A percentile compares a stretch with the other conserved stretches of the same genome.
Evolutionary conservation across 257 asterid species (phyloP).

Genomic region (Gentiana straminea): DNA sequence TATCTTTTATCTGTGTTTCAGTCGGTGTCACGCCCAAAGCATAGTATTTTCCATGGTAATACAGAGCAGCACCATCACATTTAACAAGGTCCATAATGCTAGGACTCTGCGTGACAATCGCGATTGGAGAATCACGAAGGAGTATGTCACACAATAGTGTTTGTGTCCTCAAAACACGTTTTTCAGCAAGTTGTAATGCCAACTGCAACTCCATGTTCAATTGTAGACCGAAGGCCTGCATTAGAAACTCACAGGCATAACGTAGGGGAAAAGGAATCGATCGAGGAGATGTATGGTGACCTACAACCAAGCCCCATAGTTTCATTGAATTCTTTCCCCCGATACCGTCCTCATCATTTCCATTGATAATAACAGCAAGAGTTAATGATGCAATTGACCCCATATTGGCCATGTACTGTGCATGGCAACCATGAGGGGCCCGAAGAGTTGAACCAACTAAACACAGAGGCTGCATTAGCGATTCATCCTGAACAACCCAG

Average conservation of each 20-base stretch:
- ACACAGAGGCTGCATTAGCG: constrained; percentile 54
- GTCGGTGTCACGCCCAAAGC: constrained; percentile 63
- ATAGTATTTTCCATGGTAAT: constrained; percentile 52
- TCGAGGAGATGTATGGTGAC: constrained; percentile 71
- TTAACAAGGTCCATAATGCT: constrained; percentile 77
- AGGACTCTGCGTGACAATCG: constrained; percentile 68
- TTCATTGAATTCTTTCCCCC: constrained; percentile 57
- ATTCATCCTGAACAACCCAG: constrained; percentile 39
- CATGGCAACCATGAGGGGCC: constrained; percentile 60
- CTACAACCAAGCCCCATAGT: constrained; percentile 91
- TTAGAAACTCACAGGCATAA: constrained; percentile 77
- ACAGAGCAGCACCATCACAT: constrained; percentile 79
- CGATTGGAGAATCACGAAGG: constrained; percentile 69
- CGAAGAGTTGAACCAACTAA: constrained; percentile 55
- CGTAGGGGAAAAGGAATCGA: constrained; percentile 72
- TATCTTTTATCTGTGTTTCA: constrained; percentile 63
- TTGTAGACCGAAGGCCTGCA: constrained; percentile 89
- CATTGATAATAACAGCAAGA: constrained; percentile 47
- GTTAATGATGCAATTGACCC: constrained; percentile 53
- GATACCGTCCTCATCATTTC: constrained; percentile 38
- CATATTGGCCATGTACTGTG: constrained; percentile 62
- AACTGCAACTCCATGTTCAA: constrained; percentile 75
- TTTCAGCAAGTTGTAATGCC: constrained; percentile 59
- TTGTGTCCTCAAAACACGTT: constrained; percentile 68
- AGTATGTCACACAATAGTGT: constrained; percentile 83